These are phyloP conservation scores for Candida awuae DNA, from an alignment of 805 yeast genomes.

Conservation along the genomic window DNA sequence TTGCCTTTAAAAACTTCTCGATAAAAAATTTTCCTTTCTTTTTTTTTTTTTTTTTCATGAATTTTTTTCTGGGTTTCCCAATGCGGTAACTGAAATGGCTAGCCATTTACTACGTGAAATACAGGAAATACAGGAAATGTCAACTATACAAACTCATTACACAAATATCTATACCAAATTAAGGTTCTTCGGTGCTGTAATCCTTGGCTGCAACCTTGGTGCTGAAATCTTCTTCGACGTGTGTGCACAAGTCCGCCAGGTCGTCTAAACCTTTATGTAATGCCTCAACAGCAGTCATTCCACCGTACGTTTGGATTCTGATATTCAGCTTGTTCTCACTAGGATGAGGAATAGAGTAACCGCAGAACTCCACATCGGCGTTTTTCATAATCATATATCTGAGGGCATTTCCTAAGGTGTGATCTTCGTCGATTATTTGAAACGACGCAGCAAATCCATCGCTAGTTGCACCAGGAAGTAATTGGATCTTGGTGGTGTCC, in stretches of 20 bases:
- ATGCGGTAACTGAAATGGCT: no score
- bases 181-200: slow-evolving; percentile 44
- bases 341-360: slow-evolving; percentile 97
- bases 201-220: slow-evolving; percentile 49
- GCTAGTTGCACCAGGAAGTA: slow-evolving; percentile 81
- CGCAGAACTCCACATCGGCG: slow-evolving; percentile 97
- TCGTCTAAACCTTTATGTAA: slow-evolving; percentile 86
- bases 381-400: slow-evolving; percentile 95
- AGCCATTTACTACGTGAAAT: no score
- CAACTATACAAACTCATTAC: no score
- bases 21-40: slow-evolving; percentile 1
- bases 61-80: neutral
- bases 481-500: slow-evolving; percentile 50
- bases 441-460: slow-evolving; percentile 95
- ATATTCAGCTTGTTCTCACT: slow-evolving; percentile 83
- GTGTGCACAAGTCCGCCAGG: slow-evolving; percentile 72
- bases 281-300: slow-evolving; percentile 83
- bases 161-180: slow-evolving; percentile 10
- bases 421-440: slow-evolving; percentile 90
- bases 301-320: slow-evolving; percentile 89
- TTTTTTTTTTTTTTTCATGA: no score
- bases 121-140: no score
- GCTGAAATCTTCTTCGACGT: slow-evolving; percentile 66
- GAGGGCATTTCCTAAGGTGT: slow-evolving; percentile 89
- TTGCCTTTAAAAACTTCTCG: neutral